phyloP scores from a whole-genome alignment of 768 basidiomycete species.

The Suillus lakei region DNA sequence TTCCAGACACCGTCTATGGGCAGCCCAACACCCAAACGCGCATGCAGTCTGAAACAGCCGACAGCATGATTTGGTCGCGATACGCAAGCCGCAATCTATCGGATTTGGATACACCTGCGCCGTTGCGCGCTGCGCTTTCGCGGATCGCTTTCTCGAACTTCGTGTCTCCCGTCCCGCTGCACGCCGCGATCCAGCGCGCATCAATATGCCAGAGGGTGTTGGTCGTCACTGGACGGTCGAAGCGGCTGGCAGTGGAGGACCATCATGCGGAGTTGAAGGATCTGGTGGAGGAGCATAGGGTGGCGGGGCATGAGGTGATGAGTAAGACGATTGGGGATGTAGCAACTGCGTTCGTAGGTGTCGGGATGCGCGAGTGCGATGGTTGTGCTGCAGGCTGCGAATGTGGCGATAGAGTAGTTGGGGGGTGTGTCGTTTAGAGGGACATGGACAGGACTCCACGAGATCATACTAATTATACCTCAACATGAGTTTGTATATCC shows the following conservation, averaged over 20 bases:
- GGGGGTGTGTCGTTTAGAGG: background rate
- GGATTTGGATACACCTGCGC: conserved; percentile 13
- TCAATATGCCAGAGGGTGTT: conserved; percentile 50
- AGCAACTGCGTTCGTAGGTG: conserved; percentile 76
- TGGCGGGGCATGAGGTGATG: conserved; percentile 40
- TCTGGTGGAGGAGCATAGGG: conserved; percentile 51
- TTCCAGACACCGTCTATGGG: conserved; percentile 76
- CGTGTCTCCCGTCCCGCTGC: conserved; percentile 62
- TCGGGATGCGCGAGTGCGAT: conserved; percentile 54
- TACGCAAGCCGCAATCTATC: conserved; percentile 44
- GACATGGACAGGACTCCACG: background rate
- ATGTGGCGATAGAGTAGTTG: conserved; percentile 21
- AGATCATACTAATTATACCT: background rate
- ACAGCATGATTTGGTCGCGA: conserved; percentile 73
- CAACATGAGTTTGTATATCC: no score
- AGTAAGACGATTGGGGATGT: conserved; percentile 88
- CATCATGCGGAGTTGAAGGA: conserved; percentile 73
- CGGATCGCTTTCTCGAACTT: conserved; percentile 68
- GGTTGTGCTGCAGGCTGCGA: conserved; percentile 71
- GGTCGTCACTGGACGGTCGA: conserved; percentile 74
- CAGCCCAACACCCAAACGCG: conserved; percentile 63
- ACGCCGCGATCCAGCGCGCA: conserved; percentile 49
- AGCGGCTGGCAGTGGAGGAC: conserved; percentile 72
- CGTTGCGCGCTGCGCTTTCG: conserved; percentile 42
- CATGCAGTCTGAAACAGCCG: conserved; percentile 83